Base-by-base conservation (phyloP, 2,329 filamentous ascomycete genomes). In the Ophiocordyceps robertsii region DNA sequence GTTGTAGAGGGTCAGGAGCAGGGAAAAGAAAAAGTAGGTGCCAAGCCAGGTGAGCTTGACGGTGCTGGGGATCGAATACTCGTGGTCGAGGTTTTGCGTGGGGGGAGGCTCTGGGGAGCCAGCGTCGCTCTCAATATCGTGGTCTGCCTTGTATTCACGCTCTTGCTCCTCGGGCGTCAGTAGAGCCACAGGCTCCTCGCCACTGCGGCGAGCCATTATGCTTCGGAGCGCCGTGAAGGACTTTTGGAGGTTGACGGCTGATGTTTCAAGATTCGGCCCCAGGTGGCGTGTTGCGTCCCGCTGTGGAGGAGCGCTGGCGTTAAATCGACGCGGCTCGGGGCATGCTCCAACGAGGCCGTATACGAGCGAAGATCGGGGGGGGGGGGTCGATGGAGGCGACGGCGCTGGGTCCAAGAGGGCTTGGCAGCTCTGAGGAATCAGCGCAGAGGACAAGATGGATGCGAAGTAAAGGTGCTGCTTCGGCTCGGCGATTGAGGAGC, bases 1-100 rank as follows among this genome's bases (percentile, higher is more conserved):
- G 61, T 77, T 77, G 55, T 75, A 77, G 19, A 77, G 62, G 8
- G 73, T 77, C 43, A 77, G 57, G 44, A 62, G 50, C 19, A 67
- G 53, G 16, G 64, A 66, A 51, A 66, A 64, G 51, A 69, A 61
- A 53, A 75, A 75, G 54, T 75, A 75, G 43, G 67, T 62, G 27
- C 64, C 66, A 29, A 72, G 56, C 65, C 68, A 71, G 41, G 65
- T 60, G 47, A 70, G 68, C 56, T 71, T 71, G 55, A 66, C 61
- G 30, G 60, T 60, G 45, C 60, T 62, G 38, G 64, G 57, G 35
- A 67, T 62, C 7, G 62, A 62, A 54, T 69, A 69, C 56, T 69
- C 67, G 47, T 64, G 62, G 29, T 65, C 63, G 44, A 66, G 52
- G 47, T 65, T 65, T 19, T 60, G 51, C 41, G 52, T 51, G 43